phyloP scores from a whole-genome alignment of 495 filamentous ascomycete species.

The Penicillium subrubescens region DNA sequence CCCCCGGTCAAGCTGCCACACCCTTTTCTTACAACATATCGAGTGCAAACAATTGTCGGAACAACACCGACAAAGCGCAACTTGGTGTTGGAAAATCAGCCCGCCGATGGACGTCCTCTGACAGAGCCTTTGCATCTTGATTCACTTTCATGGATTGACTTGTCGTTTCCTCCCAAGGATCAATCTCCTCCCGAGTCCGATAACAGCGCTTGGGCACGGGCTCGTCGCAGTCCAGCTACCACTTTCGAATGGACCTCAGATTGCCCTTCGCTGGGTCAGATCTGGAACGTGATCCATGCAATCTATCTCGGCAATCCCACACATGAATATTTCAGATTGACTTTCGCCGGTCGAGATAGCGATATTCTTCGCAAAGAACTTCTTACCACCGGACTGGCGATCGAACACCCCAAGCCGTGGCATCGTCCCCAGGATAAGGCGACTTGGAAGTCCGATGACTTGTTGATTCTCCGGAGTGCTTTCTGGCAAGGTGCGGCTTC shows the following conservation, averaged over 20 bases:
- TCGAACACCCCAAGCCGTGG: conserved; percentile 47
- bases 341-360: conserved; percentile 41
- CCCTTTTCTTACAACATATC: conserved; percentile 33
- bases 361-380: conserved; percentile 51
- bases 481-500: conserved; percentile 74
- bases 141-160: conserved; percentile 36
- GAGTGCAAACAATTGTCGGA: conserved; percentile 29
- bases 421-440: conserved; percentile 24
- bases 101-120: conserved; percentile 26
- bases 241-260: conserved; percentile 41
- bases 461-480: conserved; percentile 43
- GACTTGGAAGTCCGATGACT: conserved; percentile 22
- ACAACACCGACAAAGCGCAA: conserved; percentile 25
- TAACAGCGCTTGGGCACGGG: conserved; percentile 51
- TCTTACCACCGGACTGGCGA: conserved; percentile 53
- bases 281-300: conserved; percentile 64
- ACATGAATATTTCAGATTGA: conserved; percentile 56
- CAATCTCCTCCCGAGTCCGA: conserved; percentile 36
- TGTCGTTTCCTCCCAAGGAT: conserved; percentile 25
- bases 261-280: conserved; percentile 55
- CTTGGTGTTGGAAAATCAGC: conserved; percentile 32
- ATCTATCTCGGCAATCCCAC: conserved; percentile 56
- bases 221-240: conserved; percentile 39
- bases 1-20: conserved; percentile 35
- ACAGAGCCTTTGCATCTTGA: conserved; percentile 36